Evolutionary conservation across 495 filamentous ascomycete species (phyloP).

Genomic region (Cercophora newfieldiana): DNA sequence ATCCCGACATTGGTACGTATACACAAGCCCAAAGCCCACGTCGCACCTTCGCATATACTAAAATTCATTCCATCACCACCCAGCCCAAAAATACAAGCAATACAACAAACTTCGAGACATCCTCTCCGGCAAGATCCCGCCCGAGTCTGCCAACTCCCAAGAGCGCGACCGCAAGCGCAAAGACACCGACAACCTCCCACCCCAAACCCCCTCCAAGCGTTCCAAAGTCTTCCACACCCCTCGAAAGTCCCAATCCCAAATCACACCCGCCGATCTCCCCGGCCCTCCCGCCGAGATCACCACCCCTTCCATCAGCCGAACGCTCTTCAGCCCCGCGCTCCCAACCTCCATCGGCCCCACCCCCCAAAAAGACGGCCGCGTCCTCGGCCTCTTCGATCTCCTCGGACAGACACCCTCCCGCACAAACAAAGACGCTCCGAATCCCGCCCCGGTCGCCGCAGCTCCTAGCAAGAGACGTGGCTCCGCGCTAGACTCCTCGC

Average conservation of each 20-base stretch:
- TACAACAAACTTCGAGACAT: slow-evolving; percentile 74
- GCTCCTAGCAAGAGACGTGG: slow-evolving; percentile 38
- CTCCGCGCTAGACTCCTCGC: slow-evolving; percentile 25
- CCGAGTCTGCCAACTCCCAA: slow-evolving; percentile 36
- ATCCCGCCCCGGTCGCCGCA: slow-evolving; percentile 38
- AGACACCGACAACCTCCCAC: slow-evolving; percentile 37
- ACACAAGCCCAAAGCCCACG: not conserved
- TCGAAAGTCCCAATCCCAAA: slow-evolving; percentile 31
- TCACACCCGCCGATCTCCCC: slow-evolving; percentile 31
- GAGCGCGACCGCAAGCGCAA: slow-evolving; percentile 38
- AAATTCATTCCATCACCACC: not conserved
- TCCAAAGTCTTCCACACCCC: slow-evolving; percentile 38
- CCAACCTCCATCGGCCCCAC: slow-evolving; percentile 73
- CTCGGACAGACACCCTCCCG: slow-evolving; percentile 56
- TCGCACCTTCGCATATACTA: not conserved
- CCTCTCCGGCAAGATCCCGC: slow-evolving; percentile 49
- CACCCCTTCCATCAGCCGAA: slow-evolving; percentile 58
- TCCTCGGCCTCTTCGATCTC: slow-evolving; percentile 90
- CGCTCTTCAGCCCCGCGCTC: slow-evolving; percentile 59
- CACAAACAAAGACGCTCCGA: not conserved
- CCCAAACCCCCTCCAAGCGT: slow-evolving; percentile 50
- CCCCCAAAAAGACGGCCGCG: slow-evolving; percentile 83
- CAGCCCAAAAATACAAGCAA: slow-evolving; percentile 88
- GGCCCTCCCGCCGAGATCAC: slow-evolving; percentile 55
- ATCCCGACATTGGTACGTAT: slow-evolving; percentile 72